A percentile compares a stretch with the other conserved stretches of the same genome.
Evolutionary conservation across 768 basidiomycete species (phyloP).

Genomic region (Nidularia pulvinata): DNA sequence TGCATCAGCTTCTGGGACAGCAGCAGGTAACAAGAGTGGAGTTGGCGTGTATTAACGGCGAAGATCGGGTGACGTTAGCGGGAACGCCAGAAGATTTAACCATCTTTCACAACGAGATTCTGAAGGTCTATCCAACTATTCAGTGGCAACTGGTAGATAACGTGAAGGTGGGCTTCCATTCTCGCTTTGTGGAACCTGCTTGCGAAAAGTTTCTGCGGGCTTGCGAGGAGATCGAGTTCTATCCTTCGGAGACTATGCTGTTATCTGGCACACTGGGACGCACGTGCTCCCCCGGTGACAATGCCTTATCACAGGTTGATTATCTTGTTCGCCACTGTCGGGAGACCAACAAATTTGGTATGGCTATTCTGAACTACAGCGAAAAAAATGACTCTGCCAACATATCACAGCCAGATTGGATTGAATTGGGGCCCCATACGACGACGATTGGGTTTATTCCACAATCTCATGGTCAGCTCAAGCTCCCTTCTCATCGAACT

Average conservation of each 20-base stretch:
- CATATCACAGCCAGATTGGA: constrained; percentile 3
- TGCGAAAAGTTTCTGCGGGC: neutral
- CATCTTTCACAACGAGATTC: neutral
- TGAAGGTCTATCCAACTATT: constrained; percentile 1
- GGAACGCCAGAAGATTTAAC: constrained; percentile 2
- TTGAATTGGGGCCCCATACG: constrained; percentile 4
- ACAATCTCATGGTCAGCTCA: neutral
- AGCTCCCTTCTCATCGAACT: constrained; percentile 1
- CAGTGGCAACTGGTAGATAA: constrained; percentile 1
- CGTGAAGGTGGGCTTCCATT: constrained; percentile 5
- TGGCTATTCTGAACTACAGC: constrained; percentile 1
- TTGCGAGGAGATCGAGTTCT: neutral
- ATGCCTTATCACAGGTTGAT: neutral
- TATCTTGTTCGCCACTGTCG: constrained; percentile 2
- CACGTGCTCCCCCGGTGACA: neutral
- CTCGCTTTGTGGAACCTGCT: constrained; percentile 1
- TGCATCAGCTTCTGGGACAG: neutral
- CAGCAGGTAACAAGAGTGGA: constrained; percentile 1
- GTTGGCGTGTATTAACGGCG: constrained; percentile 3
- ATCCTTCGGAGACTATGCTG: neutral
- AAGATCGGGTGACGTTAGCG: constrained; percentile 1
- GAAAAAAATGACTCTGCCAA: neutral
- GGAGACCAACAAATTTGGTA: constrained; percentile 3
- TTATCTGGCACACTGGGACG: constrained; percentile 1
- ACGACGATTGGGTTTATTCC: constrained; percentile 3